Evolutionary conservation across 306 rosid genomes (phyloP), one percentile per base, ranked within the genome.

Genomic region (Psophocarpus tetragonolobus): DNA sequence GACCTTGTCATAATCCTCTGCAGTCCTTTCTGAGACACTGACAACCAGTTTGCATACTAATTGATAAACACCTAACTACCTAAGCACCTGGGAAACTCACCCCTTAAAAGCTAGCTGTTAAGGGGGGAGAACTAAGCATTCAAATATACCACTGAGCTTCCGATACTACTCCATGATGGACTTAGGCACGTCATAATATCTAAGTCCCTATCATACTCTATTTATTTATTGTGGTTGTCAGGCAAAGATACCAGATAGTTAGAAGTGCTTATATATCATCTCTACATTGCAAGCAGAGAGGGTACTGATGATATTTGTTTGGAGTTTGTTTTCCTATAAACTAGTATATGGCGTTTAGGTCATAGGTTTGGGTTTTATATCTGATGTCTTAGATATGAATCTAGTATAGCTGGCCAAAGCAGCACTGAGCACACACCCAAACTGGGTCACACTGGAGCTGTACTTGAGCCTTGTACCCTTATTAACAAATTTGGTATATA

Each of bases 231-330:
- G 57, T 77, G 63, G 51, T 81, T 84, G 42, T 44, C 86, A 95
- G 97, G 97, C 97, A 61, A 92, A 91, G 86, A 92, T 95, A 36
- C 97, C 97, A 18, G 97, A 94, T 86, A 92, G 88, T 68, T 90
- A 86, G 60, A 92, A 92, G 86, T 92, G 97, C 86, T 83, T 90
- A 82, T 95, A 91, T 18, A 85, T 90, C 54, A 92, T 90, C 81
- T 90, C 93, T 51, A 81, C 92, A 30, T 86, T 89, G 81, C 93
- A 89, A 82, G 93, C 91, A 82, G 88, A 91, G 92, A 91, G 91
- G 93, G 89, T 69, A 83, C 97, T 29, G 96, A 97, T 87, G 96
- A 92, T 97, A 97, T 95, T 89, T 83, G 97, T 92, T 56, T 78
- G 77, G 68, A 20, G 42, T 42, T 15, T 53, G 18, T 21, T 76